These are phyloP conservation scores for Rickenella mellea DNA, from an alignment of 768 basidiomycete species.

Conservation along the genomic window DNA sequence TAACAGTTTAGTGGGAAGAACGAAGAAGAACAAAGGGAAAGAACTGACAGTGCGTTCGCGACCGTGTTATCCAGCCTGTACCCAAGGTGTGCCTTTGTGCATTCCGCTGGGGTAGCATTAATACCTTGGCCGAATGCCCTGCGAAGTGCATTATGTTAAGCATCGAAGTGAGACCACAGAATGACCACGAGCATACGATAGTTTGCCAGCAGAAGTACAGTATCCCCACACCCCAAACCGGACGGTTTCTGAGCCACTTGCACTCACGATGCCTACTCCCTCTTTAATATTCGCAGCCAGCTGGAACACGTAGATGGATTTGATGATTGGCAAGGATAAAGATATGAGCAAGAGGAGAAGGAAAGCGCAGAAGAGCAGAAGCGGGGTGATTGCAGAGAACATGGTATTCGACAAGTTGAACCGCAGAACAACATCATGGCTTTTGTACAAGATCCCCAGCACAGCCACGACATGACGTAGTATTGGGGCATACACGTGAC, in stretches of 20 bases:
- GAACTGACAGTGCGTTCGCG: constrained; percentile 32
- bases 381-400: constrained; percentile 24
- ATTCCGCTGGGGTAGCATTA: constrained; percentile 28
- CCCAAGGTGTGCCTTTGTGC: constrained; percentile 40
- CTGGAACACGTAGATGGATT: constrained; percentile 45
- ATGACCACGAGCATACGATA: constrained; percentile 25
- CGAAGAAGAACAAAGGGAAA: constrained; percentile 8
- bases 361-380: constrained; percentile 43
- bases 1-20: constrained; percentile 5
- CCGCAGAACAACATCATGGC: no score
- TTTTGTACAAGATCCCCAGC: no score
- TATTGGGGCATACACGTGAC: no score
- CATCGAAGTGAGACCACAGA: not conserved
- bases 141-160: not conserved
- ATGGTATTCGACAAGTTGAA: not conserved
- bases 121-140: not conserved
- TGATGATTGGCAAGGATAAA: constrained; percentile 50
- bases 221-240: constrained; percentile 59
- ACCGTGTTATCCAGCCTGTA: constrained; percentile 46
- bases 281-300: constrained; percentile 28
- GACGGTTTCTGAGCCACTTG: constrained; percentile 27
- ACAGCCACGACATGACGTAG: no score
- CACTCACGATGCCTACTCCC: constrained; percentile 17
- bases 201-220: constrained; percentile 38
- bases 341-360: constrained; percentile 53